Base-by-base conservation (phyloP, 169 alveolate species). In the Pseudocohnilembus persalinus region DNA sequence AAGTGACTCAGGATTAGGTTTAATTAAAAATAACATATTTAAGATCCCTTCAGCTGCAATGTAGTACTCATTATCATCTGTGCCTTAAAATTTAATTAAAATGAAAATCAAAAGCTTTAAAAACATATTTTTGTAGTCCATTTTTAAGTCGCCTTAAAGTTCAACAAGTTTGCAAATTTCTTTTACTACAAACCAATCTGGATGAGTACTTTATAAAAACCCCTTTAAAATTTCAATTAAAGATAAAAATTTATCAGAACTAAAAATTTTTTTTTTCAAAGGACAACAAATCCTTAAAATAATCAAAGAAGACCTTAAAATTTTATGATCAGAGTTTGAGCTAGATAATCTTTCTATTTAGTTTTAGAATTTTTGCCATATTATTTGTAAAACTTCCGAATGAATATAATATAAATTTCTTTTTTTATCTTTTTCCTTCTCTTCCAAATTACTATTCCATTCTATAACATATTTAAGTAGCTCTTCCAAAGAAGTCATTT, bases 151-250 rank as follows among this genome's bases (percentile, higher is more conserved):
- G 24, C 72, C 74, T 27, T 31, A 32, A 30, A 82, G 30, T 73
- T 29, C 76, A 26, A 25, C 30, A 31, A 77, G 25, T 28, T 0
- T 64, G 64, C 65, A 35, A 0, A 89, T 86, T 77, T 85, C 91
- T 83, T 88, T 73, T 20, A 93, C 88, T n/a, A 89, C 68, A 1
- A 77, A 65, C 90, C 93, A 93, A 82, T 93, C 93, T 28, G 91
- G 88, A 31, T 84, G 65, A 34, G 83, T 80, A 34, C 63, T 77
- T 78, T 90, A 90, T 24, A 90, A 90, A 35, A 82, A 90, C 31
- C 82, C 90, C 81, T 73, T 84, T 77, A 79, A 89, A 84, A 82
- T 80, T 77, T 84, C 87, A 81, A 76, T 84, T 31, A 81, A 84
- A 73, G 81, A 84, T 81, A 89, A 77, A 87, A 31, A 84, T 83